A percentile compares a stretch with the other conserved stretches of the same genome.
These are phyloP conservation scores for Chlorociboria aeruginascens DNA, from an alignment of 495 filamentous ascomycete genomes.

Conservation along the genomic window DNA sequence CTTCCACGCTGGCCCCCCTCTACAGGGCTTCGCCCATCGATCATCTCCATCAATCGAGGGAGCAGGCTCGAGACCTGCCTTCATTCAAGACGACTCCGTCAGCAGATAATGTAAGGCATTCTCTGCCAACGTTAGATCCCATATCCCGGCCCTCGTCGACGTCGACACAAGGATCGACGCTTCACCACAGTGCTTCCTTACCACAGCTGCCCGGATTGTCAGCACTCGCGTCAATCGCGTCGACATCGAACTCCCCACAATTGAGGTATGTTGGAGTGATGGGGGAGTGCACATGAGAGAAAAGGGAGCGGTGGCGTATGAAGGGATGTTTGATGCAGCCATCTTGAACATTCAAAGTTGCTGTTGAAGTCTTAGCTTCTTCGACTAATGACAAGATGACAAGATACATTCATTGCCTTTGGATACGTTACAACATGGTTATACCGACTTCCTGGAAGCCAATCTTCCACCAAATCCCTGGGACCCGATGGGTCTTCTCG, in stretches of 20 bases:
- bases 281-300: neutral
- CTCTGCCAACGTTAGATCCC: conserved; percentile 29
- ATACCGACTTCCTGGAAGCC: no score
- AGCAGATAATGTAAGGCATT: conserved; percentile 29
- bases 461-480: neutral
- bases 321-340: neutral
- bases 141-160: conserved; percentile 38
- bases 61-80: conserved; percentile 28
- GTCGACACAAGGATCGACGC: conserved; percentile 23
- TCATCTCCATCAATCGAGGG: conserved; percentile 34
- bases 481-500: neutral
- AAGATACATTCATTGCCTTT: no score
- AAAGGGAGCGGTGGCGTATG: neutral
- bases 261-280: conserved; percentile 38
- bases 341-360: neutral
- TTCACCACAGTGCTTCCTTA: conserved; percentile 26
- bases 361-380: neutral
- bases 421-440: no score
- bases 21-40: conserved; percentile 49
- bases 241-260: conserved; percentile 47
- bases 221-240: conserved; percentile 50
- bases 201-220: conserved; percentile 47
- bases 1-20: conserved; percentile 19
- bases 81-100: conserved; percentile 22
- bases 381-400: no score